Conservation (phyloP, 176 grass and related monocot species). For the Urochloa ruziziensis region DNA sequence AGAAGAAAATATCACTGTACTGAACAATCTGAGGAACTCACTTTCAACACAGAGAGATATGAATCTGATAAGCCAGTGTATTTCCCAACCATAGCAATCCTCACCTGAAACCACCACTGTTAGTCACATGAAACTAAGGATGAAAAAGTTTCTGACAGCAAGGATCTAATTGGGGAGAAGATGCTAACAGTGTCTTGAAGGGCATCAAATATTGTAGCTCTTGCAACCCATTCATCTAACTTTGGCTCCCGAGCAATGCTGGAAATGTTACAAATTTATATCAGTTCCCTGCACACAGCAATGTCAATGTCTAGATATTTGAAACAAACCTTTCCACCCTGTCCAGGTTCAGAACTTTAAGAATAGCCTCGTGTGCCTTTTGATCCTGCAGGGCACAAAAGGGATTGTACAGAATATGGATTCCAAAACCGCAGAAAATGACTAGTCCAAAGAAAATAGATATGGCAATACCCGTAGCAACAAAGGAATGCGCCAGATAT, state of each 20-base stretch:
- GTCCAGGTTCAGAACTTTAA: conserved; percentile 73
- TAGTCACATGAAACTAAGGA: conserved; percentile 24
- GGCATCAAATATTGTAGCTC: conserved; percentile 50
- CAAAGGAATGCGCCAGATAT: conserved; percentile 82
- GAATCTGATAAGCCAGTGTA: conserved; percentile 79
- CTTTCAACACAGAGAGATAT: conserved; percentile 72
- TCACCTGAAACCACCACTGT: conserved; percentile 45
- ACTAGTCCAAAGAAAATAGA: conserved; percentile 13
- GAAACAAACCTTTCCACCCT: conserved; percentile 60
- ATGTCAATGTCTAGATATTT: conserved; percentile 19
- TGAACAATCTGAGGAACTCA: conserved; percentile 10
- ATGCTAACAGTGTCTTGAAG: conserved; percentile 61
- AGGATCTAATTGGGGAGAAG: neutral
- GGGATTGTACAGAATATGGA: conserved; percentile 6
- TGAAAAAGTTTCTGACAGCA: neutral
- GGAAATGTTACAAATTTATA: conserved; percentile 2
- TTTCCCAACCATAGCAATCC: conserved; percentile 74
- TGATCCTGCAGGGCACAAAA: conserved; percentile 50
- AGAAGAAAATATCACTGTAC: neutral
- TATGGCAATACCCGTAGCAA: conserved; percentile 52
- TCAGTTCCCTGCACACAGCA: neutral
- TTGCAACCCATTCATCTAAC: conserved; percentile 61
- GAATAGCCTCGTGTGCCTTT: conserved; percentile 74
- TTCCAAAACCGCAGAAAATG: neutral
- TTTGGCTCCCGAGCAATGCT: conserved; percentile 50